Conservation (phyloP, 78 protist species). For the Planoprotostelium fungivorum region DNA sequence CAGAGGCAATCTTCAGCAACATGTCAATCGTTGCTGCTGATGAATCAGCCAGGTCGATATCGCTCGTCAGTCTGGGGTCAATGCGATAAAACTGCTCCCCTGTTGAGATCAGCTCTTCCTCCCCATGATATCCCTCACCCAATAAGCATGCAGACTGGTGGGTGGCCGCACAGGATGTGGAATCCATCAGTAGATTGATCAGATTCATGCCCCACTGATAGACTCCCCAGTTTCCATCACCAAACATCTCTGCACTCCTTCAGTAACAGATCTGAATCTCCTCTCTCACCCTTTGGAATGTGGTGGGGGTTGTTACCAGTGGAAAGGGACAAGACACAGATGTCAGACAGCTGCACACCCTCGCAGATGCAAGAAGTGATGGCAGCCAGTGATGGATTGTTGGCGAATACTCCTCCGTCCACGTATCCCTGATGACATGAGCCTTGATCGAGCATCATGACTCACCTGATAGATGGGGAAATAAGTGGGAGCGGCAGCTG, state of each 20-base stretch:
- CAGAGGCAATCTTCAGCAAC: neutral
- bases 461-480: constrained; percentile 26
- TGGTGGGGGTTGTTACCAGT: constrained; percentile 44
- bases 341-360: constrained; percentile 13
- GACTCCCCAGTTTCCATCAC: constrained; percentile 44
- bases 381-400: constrained; percentile 39
- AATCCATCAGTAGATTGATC: constrained; percentile 40
- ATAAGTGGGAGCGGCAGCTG: constrained; percentile 52
- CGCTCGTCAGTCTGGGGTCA: neutral
- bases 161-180: constrained; percentile 1
- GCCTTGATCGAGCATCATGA: neutral
- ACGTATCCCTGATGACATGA: constrained; percentile 25
- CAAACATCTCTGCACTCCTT: constrained; percentile 47
- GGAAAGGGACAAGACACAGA: constrained; percentile 33
- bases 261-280: neutral
- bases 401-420: constrained; percentile 59
- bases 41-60: neutral
- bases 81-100: neutral
- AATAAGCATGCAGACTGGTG: neutral
- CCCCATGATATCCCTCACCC: neutral
- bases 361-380: constrained; percentile 28
- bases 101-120: neutral
- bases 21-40: neutral
- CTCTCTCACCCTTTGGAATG: constrained; percentile 4
- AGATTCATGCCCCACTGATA: constrained; percentile 58